phyloP scores from a whole-genome alignment of 1,284 basidiomycete species.

The Apiotrichum gracile region DNA sequence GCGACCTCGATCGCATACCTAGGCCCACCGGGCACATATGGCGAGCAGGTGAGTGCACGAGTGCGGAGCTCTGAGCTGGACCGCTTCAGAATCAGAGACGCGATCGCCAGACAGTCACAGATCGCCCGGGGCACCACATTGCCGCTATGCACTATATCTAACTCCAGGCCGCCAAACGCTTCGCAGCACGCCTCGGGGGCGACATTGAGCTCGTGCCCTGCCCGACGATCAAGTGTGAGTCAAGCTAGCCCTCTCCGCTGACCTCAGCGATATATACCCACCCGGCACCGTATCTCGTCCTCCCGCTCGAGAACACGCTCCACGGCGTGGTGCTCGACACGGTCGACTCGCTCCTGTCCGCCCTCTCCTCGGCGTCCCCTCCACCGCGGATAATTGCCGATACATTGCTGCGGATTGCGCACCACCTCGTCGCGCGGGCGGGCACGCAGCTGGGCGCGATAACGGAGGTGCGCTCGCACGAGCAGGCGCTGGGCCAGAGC shows the following conservation, averaged over 20 bases:
- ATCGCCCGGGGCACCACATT: neutral
- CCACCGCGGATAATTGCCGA: constrained; percentile 9
- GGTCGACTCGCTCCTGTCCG: constrained; percentile 30
- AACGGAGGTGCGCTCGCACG: constrained; percentile 40
- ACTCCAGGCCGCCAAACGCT: constrained; percentile 18
- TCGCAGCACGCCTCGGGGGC: constrained; percentile 11
- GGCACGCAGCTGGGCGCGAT: constrained; percentile 33
- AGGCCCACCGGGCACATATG: constrained; percentile 45
- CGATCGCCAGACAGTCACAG: neutral
- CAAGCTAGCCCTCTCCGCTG: neutral
- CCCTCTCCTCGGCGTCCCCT: neutral
- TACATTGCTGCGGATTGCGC: constrained; percentile 32
- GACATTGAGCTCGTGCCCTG: constrained; percentile 25
- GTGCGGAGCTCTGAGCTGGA: no score
- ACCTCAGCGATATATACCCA: constrained; percentile 24
- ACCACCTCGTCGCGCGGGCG: constrained; percentile 37
- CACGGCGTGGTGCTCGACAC: constrained; percentile 45
- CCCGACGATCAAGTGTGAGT: constrained; percentile 29
- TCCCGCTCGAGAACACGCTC: constrained; percentile 46
- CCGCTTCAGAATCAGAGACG: no score
- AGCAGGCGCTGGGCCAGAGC: constrained; percentile 48
- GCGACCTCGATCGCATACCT: constrained; percentile 32
- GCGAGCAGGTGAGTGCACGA: constrained; percentile 36
- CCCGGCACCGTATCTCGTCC: constrained; percentile 27
- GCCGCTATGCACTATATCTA: neutral